Evolutionary conservation across 2,329 filamentous ascomycete genomes (phyloP), one percentile per base, ranked within the genome.

Genomic region (Aspergillus pseudoterreus): DNA sequence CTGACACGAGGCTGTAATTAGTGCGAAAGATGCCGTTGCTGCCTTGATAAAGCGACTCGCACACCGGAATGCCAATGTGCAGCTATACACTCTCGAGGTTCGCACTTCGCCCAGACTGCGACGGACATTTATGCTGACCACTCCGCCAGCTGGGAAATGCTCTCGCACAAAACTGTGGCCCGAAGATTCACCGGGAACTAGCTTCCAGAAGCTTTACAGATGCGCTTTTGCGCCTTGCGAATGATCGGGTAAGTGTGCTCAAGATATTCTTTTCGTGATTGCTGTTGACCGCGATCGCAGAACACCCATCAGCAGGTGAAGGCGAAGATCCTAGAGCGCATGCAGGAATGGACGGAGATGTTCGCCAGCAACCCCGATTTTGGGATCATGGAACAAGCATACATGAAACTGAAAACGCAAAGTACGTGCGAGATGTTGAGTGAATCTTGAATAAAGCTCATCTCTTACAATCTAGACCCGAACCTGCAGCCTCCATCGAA

Each of bases 231-330:
- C 86, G 94, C 67, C 82, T 99, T 53, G 92, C 94, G 58, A 90
- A 86, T 75, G 94, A 99, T 72, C 83, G 92, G 50, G 78, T 80
- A 66, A 57, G 72, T 57, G 14, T 38, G 35, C 8, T 11, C 6
- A 30, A 8, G 6, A 4, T 30, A 10, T 38, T 38, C 2, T 14
- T 3, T 11, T 38, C 35, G 14, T 12, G 35, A 17, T 10, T 11
- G 27, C 10, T 30, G 8, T 15, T 53, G 46, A 55, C 53, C 45
- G n/a, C 27, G 36, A 14, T 35, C 41, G 2, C 54, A 83, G 74
- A 99, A 95, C 71, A 96, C 92, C 47, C 94, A 97, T 71, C 87
- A 88, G 68, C 90, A 96, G 71, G 94, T 99, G 68, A 97, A 97
- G 75, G 84, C 90, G 58, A 97, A 96, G 81, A 96, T 99, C 59